phyloP scores from a whole-genome alignment of 192 early-diverging fungal genomes.

The Coemansia reversa region DNA sequence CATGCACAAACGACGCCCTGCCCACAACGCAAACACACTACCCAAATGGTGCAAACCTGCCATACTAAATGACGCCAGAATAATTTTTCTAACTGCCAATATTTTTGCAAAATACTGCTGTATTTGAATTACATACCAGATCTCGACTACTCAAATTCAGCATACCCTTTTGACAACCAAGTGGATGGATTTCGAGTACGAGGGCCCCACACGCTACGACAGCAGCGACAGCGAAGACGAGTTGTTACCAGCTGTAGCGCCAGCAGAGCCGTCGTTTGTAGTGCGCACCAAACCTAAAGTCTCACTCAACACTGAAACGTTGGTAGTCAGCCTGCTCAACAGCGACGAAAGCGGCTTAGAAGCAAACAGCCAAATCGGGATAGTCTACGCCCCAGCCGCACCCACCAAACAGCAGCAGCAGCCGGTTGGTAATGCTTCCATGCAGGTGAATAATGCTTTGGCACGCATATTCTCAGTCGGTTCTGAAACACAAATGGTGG shows the following conservation, averaged over 20 bases:
- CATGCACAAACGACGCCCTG: too few relatives aligned
- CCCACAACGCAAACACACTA: too few relatives aligned
- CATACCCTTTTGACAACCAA: neutral
- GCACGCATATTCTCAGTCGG: constrained; percentile 19
- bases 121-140: neutral
- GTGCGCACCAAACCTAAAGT: constrained; percentile 23
- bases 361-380: constrained; percentile 18
- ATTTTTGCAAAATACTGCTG: too few relatives aligned
- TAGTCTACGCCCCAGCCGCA: constrained; percentile 27
- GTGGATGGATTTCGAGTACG: constrained; percentile 46
- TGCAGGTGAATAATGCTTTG: constrained; percentile 26
- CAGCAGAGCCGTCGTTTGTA: constrained; percentile 15
- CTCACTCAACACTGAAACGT: constrained; percentile 3
- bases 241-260: neutral
- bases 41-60: too few relatives aligned
- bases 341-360: constrained; percentile 8
- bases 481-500: constrained; percentile 10
- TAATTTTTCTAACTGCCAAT: too few relatives aligned
- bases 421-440: neutral
- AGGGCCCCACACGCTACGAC: constrained; percentile 43
- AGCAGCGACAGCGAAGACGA: constrained; percentile 51
- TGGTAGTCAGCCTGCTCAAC: constrained; percentile 35
- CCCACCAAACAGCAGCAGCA: constrained; percentile 4
- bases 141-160: neutral
- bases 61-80: too few relatives aligned